Evolutionary conservation across 306 rosid species (phyloP).

Genomic region (Dalbergia oliveri): DNA sequence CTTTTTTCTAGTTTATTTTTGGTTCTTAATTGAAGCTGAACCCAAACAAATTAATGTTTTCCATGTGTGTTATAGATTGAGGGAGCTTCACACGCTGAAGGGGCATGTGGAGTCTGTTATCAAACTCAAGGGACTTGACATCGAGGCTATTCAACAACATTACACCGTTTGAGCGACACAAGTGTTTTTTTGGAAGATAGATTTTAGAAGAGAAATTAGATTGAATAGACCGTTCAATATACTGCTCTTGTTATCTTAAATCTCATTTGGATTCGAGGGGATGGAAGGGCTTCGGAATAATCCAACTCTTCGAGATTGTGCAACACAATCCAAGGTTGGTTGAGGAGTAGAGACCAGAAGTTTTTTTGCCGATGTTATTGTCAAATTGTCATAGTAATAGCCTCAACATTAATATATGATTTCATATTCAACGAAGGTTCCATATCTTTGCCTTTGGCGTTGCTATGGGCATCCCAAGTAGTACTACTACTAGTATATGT

Average conservation of each 20-base stretch:
- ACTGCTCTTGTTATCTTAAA: slow-evolving; percentile 30
- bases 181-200: neutral
- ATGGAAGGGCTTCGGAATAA: slow-evolving; percentile 57
- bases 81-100: slow-evolving; percentile 91
- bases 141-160: slow-evolving; percentile 88
- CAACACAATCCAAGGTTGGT: slow-evolving; percentile 47
- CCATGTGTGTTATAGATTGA: slow-evolving; percentile 57
- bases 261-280: slow-evolving; percentile 40
- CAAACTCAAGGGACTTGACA: slow-evolving; percentile 89
- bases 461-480: neutral
- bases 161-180: slow-evolving; percentile 69
- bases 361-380: slow-evolving; percentile 41
- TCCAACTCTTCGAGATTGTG: slow-evolving; percentile 56
- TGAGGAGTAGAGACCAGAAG: slow-evolving; percentile 10
- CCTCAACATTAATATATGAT: neutral
- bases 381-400: neutral
- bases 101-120: slow-evolving; percentile 96
- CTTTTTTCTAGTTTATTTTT: neutral
- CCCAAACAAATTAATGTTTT: neutral
- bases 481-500: neutral
- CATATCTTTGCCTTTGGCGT: slow-evolving; percentile 1
- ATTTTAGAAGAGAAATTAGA: slow-evolving; percentile 39
- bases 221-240: slow-evolving; percentile 5
- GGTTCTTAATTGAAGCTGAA: neutral
- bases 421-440: slow-evolving; percentile 46